These are phyloP conservation scores for Emmonsiellopsis sp. DNA, from an alignment of 2,329 filamentous ascomycete species.

Conservation along the genomic window DNA sequence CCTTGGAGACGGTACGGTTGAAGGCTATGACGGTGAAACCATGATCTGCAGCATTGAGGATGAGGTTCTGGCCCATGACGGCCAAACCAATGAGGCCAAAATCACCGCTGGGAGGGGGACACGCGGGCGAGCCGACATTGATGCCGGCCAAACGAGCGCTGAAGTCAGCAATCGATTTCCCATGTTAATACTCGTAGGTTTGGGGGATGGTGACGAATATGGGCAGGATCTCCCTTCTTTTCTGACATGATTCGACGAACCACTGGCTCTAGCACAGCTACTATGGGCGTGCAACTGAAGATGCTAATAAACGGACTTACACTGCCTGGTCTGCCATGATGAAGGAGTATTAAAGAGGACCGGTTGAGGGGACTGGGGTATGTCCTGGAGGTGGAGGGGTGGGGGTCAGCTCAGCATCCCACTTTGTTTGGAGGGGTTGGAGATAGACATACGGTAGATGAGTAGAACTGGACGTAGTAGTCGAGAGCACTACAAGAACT, in stretches of 20 bases:
- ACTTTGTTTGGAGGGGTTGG: neutral
- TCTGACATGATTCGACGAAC: neutral
- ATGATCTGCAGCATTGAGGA: constrained; percentile 81
- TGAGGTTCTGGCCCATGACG: constrained; percentile 85
- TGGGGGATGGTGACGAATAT: neutral
- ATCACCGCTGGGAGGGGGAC: constrained; percentile 58
- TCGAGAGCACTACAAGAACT: neutral
- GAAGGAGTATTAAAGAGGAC: constrained; percentile 12
- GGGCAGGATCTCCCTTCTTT: neutral
- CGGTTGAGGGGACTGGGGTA: neutral
- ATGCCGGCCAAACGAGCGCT: constrained; percentile 57
- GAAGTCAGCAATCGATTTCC: constrained; percentile 8
- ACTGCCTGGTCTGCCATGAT: constrained; percentile 38
- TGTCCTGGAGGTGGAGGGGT: constrained; percentile 4
- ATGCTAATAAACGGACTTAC: constrained; percentile 25
- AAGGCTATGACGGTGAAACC: constrained; percentile 96
- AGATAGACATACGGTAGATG: neutral
- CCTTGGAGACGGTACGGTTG: constrained; percentile 98
- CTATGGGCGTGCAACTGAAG: neutral
- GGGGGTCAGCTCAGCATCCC: neutral
- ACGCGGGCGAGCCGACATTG: constrained; percentile 57
- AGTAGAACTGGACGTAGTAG: neutral
- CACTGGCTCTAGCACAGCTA: neutral
- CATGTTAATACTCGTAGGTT: neutral
- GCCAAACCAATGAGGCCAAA: constrained; percentile 87